Evolutionary conservation across 441 rosid genomes (phyloP).

Genomic region (Corymbia citriodora): DNA sequence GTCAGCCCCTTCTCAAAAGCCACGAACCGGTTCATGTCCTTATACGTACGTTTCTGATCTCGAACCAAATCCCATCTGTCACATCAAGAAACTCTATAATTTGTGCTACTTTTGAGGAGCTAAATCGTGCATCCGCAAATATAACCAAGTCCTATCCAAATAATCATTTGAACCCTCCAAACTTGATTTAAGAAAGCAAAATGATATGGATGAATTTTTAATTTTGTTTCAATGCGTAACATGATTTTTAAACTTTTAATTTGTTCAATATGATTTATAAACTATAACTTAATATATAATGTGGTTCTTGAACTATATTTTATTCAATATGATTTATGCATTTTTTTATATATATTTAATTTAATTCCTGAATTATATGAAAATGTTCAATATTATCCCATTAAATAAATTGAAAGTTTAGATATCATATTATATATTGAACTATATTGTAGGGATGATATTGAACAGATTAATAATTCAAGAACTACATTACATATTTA

Average conservation of each 20-base stretch:
- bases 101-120: neutral
- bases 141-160: neutral
- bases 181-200: neutral
- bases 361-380: fast-evolving
- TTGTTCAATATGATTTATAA: fast-evolving
- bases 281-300: no score
- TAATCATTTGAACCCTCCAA: no score
- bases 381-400: fast-evolving
- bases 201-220: fast-evolving
- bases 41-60: constrained; percentile 13
- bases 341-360: neutral
- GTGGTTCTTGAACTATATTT: no score
- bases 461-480: neutral
- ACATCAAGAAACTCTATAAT: neutral
- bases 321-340: neutral
- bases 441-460: fast-evolving
- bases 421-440: fast-evolving
- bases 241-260: neutral
- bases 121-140: neutral
- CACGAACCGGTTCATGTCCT: constrained; percentile 46
- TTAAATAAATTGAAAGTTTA: neutral
- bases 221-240: fast-evolving
- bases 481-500: fast-evolving
- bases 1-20: constrained; percentile 43
- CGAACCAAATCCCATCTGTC: constrained; percentile 45